Evolutionary conservation across 495 filamentous ascomycete genomes (phyloP).

Genomic region (Penicillium coffeae): DNA sequence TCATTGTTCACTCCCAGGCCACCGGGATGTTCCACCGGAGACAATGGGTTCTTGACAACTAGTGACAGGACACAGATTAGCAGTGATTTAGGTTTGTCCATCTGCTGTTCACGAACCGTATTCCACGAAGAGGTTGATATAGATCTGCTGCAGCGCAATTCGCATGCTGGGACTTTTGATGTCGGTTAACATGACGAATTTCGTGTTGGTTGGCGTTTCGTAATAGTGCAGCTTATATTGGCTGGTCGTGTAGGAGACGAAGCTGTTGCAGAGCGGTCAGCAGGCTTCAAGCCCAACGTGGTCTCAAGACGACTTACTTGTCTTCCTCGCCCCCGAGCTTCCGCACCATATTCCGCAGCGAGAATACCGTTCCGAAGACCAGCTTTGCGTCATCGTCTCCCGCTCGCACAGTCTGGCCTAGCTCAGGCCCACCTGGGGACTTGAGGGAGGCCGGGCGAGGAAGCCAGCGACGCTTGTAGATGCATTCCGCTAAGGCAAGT

Average conservation of each 20-base stretch:
- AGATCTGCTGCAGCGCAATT: slow-evolving; percentile 93
- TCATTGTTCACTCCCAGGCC: slow-evolving; percentile 90
- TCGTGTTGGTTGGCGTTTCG: slow-evolving; percentile 91
- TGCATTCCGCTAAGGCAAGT: slow-evolving; percentile 75
- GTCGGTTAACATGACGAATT: slow-evolving; percentile 96
- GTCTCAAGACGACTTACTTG: slow-evolving; percentile 42
- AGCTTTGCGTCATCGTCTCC: slow-evolving; percentile 90
- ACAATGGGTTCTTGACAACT: slow-evolving; percentile 95
- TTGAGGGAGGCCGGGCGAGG: slow-evolving; percentile 43
- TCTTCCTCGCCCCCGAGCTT: slow-evolving; percentile 90
- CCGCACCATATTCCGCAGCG: slow-evolving; percentile 91
- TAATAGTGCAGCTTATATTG: slow-evolving; percentile 99
- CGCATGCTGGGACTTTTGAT: slow-evolving; percentile 84
- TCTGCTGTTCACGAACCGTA: slow-evolving; percentile 57
- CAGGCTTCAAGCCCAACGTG: background rate
- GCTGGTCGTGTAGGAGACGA: slow-evolving; percentile 82
- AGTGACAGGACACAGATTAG: background rate
- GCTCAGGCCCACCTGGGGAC: slow-evolving; percentile 24
- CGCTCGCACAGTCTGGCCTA: slow-evolving; percentile 50
- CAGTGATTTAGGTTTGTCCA: too few species aligned
- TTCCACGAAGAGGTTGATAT: slow-evolving; percentile 95
- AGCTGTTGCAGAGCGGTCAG: slow-evolving; percentile 45
- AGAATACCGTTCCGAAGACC: slow-evolving; percentile 95
- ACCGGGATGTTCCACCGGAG: slow-evolving; percentile 82
- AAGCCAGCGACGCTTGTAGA: slow-evolving; percentile 84